Base-by-base conservation (phyloP, 805 yeast species). In the Monosporozyma solicola region DNA sequence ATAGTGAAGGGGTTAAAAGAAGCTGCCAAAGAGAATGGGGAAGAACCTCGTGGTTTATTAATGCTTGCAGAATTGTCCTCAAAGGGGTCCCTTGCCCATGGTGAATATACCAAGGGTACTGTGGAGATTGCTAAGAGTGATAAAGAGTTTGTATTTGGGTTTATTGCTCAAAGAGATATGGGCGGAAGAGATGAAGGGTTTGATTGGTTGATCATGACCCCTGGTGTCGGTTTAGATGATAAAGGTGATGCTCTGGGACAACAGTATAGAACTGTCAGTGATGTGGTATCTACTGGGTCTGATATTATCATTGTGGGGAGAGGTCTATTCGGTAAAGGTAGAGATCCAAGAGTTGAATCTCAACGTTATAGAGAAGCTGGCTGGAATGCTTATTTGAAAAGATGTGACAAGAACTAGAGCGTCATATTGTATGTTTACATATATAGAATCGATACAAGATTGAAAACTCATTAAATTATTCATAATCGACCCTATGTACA, bases 261-360 rank as follows among this genome's bases (percentile, higher is more conserved):
- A 70, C 98, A 94, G 71, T 94, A 94, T 71, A 80, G 99, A 69
- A 83, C 97, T 5, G 98, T 92, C 3, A 81, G 80, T 57, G 88
- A 86, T 55, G 99, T 90, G 25, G 76, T 92, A 11, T 65, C 79
- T 13, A 80, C 85, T 1, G 98, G 98, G n/a, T 79, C 95, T 2
- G 99, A 94, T 68, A 80, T 94, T 50, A 91, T 94, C 54, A 94
- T 94, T 67, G 99, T 94, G n/a, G 99, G 99, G 10, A 82, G 99
- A 71, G 99, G 99, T 0, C 75, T 94, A 53, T 90, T 87, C 67
- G 98, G 94, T 13, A 87, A 89, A 63, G 97, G 95, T 22, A 83
- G 98, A 72, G 95, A 92, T 66, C 96, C 97, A 6, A 75, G 75
- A 1, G 85, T 74, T 13, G 97, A 94, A 71, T 95, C 96, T 45